A percentile compares a stretch with the other conserved stretches of the same genome.
These are phyloP conservation scores for Takakia lepidozioides DNA, from an alignment of 225 moss, liverwort and hornwort genomes.

Conservation along the genomic window DNA sequence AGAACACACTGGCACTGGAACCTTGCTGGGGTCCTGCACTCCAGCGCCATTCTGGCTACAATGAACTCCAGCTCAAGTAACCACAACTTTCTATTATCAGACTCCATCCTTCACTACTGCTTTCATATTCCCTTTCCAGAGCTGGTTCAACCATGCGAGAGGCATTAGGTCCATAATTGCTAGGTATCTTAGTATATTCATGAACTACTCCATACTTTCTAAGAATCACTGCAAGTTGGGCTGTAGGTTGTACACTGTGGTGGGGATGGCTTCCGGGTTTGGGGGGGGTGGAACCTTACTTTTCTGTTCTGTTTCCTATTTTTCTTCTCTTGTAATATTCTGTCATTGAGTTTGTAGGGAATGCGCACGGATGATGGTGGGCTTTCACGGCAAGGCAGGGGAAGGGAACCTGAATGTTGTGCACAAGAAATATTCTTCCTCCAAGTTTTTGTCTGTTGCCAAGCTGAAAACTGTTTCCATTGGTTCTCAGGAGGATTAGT, in stretches of 20 bases:
- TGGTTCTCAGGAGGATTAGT: too few species aligned
- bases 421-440: slow-evolving; percentile 81
- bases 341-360: slow-evolving; percentile 24
- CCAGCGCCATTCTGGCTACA: slow-evolving; percentile 69
- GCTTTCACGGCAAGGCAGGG: slow-evolving; percentile 51
- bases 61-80: slow-evolving; percentile 52
- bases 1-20: slow-evolving; percentile 34
- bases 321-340: neutral
- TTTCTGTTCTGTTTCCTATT: neutral
- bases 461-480: too few species aligned
- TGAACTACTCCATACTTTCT: neutral
- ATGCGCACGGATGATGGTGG: slow-evolving; percentile 57
- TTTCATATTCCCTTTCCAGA: neutral
- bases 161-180: neutral
- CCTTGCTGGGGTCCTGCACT: slow-evolving; percentile 73
- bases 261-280: too few species aligned
- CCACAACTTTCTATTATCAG: neutral
- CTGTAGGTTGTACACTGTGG: too few species aligned
- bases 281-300: neutral
- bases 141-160: neutral
- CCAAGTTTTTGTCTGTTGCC: slow-evolving; percentile 60
- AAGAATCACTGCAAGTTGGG: neutral
- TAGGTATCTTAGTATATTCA: neutral
- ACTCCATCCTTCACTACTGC: neutral
- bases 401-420: slow-evolving; percentile 72